These are phyloP conservation scores for Thielaviopsis euricoi DNA, from an alignment of 2,329 filamentous ascomycete genomes.

Conservation along the genomic window DNA sequence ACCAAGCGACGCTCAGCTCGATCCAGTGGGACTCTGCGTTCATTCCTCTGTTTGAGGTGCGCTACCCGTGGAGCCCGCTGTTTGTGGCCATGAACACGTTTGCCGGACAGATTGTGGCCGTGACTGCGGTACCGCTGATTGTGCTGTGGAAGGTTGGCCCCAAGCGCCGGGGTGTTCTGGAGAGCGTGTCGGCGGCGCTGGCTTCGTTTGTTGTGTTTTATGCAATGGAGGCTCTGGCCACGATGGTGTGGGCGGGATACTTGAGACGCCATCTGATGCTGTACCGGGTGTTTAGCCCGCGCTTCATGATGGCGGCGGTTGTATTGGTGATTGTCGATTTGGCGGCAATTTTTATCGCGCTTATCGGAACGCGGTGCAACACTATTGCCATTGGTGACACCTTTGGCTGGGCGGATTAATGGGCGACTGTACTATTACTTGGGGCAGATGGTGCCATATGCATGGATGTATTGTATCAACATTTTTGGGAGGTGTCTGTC, in stretches of 20 bases:
- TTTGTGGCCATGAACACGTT: constrained; percentile 76
- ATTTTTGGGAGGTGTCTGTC: too few relatives aligned
- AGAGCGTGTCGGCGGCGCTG: constrained; percentile 52
- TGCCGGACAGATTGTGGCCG: constrained; percentile 72
- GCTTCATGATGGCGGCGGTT: constrained; percentile 69
- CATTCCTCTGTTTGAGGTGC: constrained; percentile 65
- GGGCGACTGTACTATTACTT: too few relatives aligned
- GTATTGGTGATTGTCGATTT: constrained; percentile 64
- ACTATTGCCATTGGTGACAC: constrained; percentile 67
- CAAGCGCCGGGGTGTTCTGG: constrained; percentile 51
- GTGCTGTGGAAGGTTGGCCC: constrained; percentile 81
- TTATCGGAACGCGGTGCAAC: constrained; percentile 61
- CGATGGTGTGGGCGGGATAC: constrained; percentile 79
- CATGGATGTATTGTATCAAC: too few relatives aligned
- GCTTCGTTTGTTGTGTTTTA: constrained; percentile 69
- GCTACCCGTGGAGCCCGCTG: constrained; percentile 79
- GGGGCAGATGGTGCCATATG: too few relatives aligned
- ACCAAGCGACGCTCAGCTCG: constrained; percentile 71
- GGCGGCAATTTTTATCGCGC: constrained; percentile 50
- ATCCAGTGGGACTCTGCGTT: constrained; percentile 97
- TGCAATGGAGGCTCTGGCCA: constrained; percentile 66
- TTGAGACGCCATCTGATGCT: constrained; percentile 88
- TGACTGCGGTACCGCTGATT: constrained; percentile 61
- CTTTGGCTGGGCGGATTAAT: constrained; percentile 56
- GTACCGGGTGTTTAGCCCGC: constrained; percentile 79